Base-by-base conservation (phyloP, 495 filamentous ascomycete genomes). In the Hypoxylon fuscum region DNA sequence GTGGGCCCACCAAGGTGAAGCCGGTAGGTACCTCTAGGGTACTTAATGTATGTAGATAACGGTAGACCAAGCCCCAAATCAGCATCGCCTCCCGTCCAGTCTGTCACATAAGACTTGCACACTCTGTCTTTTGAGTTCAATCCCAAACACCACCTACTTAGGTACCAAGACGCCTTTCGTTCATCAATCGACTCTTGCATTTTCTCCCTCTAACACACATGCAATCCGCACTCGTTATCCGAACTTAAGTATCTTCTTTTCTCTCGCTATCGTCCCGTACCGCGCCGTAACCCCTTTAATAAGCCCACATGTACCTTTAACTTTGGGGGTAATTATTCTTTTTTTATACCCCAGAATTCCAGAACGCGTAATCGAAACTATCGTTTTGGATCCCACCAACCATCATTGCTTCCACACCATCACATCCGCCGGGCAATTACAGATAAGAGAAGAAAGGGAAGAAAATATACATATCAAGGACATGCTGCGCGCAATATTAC, bases 311-410 rank as follows among this genome's bases (percentile, higher is more conserved):
- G n/a, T n/a, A n/a, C n/a, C n/a, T n/a, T n/a, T n/a, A n/a, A n/a
- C n/a, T n/a, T n/a, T n/a, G n/a, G n/a, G n/a, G n/a, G n/a, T 47
- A 53, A 64, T 44, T 38, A 42, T 38, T 32, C 40, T 52, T 42
- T 38, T 35, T 56, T 32, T 41, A 23, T 15, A 45, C 15, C n/a
- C 38, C 18, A 34, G 20, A 38, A 17, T 21, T 27, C 27, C 52
- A 53, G 49, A 63, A 68, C 64, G 64, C 64, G 64, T 68, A 68
- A 68, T 68, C 59, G 59, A 63, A 59, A 63, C 64, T 47, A 55
- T 59, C 46, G n/a, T n/a, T n/a, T n/a, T n/a, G 51, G 51, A 55
- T 59, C 55, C 47, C 51, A 59, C 55, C 44, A 49, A 21, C 18
- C 27, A 37, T 47, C 58, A 57, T 50, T 47, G 45, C 47, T 34